Evolutionary conservation across 2,329 filamentous ascomycete genomes (phyloP).

Genomic region (Alternaria dauci): DNA sequence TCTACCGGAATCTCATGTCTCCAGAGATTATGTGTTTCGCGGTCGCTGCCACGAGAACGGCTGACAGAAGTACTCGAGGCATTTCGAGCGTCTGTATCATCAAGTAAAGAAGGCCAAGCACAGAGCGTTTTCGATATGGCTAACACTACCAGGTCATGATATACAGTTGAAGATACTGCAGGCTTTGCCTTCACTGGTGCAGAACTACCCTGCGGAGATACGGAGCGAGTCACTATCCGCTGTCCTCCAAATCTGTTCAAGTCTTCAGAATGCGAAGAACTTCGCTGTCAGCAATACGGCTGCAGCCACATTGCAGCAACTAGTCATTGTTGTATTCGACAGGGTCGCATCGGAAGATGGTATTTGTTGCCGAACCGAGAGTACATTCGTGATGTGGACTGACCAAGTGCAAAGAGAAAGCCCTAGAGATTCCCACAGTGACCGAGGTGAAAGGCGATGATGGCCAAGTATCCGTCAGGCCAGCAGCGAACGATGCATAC

Average conservation of each 20-base stretch:
- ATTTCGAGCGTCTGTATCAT: constrained; percentile 77
- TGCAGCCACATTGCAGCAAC: constrained; percentile 92
- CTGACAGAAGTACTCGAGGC: constrained; percentile 88
- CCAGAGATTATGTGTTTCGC: constrained; percentile 84
- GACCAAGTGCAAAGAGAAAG: constrained; percentile 36
- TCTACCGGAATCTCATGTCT: constrained; percentile 87
- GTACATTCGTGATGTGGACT: constrained; percentile 13
- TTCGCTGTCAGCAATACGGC: constrained; percentile 94
- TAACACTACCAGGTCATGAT: constrained; percentile 68
- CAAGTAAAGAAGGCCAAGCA: constrained; percentile 62
- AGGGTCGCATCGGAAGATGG: constrained; percentile 85
- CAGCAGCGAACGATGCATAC: constrained; percentile 86
- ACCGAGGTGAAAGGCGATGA: constrained; percentile 74
- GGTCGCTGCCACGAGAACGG: constrained; percentile 78
- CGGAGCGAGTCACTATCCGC: constrained; percentile 82
- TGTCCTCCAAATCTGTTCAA: constrained; percentile 88
- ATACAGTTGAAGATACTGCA: constrained; percentile 96
- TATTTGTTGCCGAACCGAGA: constrained; percentile 46
- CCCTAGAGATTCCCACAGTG: constrained; percentile 64
- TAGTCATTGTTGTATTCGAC: constrained; percentile 92
- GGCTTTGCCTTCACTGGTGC: constrained; percentile 84
- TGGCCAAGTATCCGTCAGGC: constrained; percentile 70
- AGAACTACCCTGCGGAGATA: constrained; percentile 86
- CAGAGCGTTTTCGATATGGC: neutral
- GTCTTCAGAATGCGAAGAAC: constrained; percentile 90